A percentile compares a stretch with the other conserved stretches of the same genome.
Evolutionary conservation across 495 filamentous ascomycete genomes (phyloP).

Genomic region (Penicillium malachiteum): DNA sequence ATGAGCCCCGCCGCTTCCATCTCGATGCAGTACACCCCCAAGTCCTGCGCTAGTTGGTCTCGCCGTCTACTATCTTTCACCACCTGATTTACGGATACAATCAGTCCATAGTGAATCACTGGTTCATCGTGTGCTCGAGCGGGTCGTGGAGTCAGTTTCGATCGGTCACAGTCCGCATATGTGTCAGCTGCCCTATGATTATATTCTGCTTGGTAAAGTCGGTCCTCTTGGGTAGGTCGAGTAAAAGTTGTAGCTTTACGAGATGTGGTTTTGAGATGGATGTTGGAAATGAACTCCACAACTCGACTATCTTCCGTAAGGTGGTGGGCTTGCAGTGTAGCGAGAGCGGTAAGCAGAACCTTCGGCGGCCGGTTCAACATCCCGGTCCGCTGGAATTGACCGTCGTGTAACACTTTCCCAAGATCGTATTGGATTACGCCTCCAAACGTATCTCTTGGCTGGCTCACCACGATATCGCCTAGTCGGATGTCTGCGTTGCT

Average conservation of each 20-base stretch:
- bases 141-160: conserved; percentile 12
- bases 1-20: conserved; percentile 49
- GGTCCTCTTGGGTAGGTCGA: conserved; percentile 22
- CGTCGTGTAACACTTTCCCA: too few species aligned
- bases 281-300: conserved; percentile 9
- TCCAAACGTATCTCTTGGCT: too few species aligned
- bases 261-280: conserved; percentile 7
- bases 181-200: conserved; percentile 18
- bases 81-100: conserved; percentile 29
- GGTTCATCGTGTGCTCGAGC: conserved; percentile 16
- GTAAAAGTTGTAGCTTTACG: conserved; percentile 7
- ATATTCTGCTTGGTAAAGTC: conserved; percentile 29
- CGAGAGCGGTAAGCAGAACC: too few species aligned
- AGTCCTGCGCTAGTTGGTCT: conserved; percentile 16
- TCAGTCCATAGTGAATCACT: conserved; percentile 25
- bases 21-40: conserved; percentile 32
- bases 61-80: conserved; percentile 21
- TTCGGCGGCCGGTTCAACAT: too few species aligned
- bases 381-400: too few species aligned
- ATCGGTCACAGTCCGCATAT: too few species aligned
- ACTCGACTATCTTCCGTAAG: conserved; percentile 15
- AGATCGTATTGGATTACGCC: too few species aligned
- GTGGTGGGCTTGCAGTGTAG: too few species aligned
- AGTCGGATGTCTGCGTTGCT: too few species aligned
- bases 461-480: too few species aligned